Evolutionary conservation across 1,139 yeast species (phyloP), one percentile per base, ranked within the genome.

Genomic region (Yamadazyma oceani): DNA sequence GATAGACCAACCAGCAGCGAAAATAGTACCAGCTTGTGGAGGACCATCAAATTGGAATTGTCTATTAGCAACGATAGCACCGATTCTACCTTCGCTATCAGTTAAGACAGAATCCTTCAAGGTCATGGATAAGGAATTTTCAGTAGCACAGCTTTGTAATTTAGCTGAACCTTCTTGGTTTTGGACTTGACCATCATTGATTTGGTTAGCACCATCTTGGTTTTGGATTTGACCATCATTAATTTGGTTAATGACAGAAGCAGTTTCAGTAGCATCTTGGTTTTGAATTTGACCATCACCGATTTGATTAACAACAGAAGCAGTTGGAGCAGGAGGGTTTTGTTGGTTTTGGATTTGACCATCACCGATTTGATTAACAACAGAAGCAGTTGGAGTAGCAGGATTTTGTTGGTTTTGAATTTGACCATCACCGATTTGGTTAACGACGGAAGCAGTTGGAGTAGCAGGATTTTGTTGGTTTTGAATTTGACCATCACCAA

Each of bases 41-140:
- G 90, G 94, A 63, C 92, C 92, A 60, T 84, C 92, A 56, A 84
- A 84, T 72, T 84, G 92, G 83, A 84, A 83, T 73, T 84, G 92
- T 71, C 84, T 78, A 82, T 83, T 83, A 46, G 90, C 85, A 54
- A 84, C 92, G 64, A 84, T 83, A 42, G 89, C 79, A 58, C 92
- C 92, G 50, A 84, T 68, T 78, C 92, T 81, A 43, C 87, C 87
- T 42, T 66, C 50, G 38, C 75, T 58, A 57, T 84, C 92, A 31
- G 71, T 75, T 62, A 84, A 72, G 45, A 80, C 55, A 51, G 79
- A 67, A 35, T 58, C 73, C 35, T 69, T 59, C 56, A 84, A 75
- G 25, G 68, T 64, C 74, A 84, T 66, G 37, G 80, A 57, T 56
- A 83, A 72, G 38, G 85, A 69, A 52, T 73, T 69, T 33, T 58